phyloP scores from a whole-genome alignment of 2,329 filamentous ascomycete genomes.

The Epichloe amarillans region DNA sequence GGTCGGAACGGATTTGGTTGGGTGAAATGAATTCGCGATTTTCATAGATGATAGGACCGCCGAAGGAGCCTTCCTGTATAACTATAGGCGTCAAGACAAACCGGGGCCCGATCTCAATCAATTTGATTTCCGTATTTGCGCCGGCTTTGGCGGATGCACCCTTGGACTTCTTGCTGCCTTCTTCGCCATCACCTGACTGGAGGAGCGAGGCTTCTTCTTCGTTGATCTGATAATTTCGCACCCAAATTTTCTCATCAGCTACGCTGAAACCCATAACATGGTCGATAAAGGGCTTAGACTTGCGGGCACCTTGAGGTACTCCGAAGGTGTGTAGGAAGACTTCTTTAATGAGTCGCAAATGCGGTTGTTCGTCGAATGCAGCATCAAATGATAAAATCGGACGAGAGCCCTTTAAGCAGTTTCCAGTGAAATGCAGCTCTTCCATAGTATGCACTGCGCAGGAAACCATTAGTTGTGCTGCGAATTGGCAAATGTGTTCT shows the following conservation, averaged over 20 bases:
- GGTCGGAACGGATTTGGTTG: slow-evolving; percentile 80
- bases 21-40: slow-evolving; percentile 96
- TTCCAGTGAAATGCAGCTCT: slow-evolving; percentile 91
- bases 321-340: slow-evolving; percentile 83
- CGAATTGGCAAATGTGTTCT: neutral
- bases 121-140: slow-evolving; percentile 60
- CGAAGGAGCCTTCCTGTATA: slow-evolving; percentile 89
- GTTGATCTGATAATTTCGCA: slow-evolving; percentile 85
- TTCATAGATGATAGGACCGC: slow-evolving; percentile 93
- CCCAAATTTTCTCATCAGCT: slow-evolving; percentile 90
- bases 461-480: slow-evolving; percentile 11
- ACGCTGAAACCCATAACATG: slow-evolving; percentile 88
- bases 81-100: slow-evolving; percentile 91
- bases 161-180: slow-evolving; percentile 28
- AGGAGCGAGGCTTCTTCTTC: slow-evolving; percentile 56
- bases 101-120: slow-evolving; percentile 87
- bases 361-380: slow-evolving; percentile 68
- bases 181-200: slow-evolving; percentile 24
- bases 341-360: slow-evolving; percentile 76
- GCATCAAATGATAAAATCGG: slow-evolving; percentile 87
- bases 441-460: slow-evolving; percentile 82
- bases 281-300: slow-evolving; percentile 91
- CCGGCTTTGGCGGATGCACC: slow-evolving; percentile 21
- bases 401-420: slow-evolving; percentile 86
- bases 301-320: slow-evolving; percentile 75